A percentile compares a stretch with the other conserved stretches of the same genome.
Conservation (phyloP, 2,329 filamentous ascomycete species). For the Hypoxylon sp. region DNA sequence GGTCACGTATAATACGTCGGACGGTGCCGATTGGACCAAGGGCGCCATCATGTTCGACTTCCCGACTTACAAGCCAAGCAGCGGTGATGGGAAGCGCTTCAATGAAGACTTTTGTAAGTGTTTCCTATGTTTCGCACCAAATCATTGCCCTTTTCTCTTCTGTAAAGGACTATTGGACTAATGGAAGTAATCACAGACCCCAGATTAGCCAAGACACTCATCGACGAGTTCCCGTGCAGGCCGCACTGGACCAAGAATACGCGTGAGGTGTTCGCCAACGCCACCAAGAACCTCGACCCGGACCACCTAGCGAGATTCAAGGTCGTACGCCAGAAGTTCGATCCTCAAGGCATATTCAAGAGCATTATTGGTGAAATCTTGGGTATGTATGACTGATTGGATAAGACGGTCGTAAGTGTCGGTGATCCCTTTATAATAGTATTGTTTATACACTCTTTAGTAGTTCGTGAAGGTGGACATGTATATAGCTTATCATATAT, state of each 20-base stretch:
- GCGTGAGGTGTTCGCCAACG: constrained; percentile 61
- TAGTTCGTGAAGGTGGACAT: not conserved
- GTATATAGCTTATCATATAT: constrained; percentile 22
- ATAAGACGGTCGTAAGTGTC: not conserved
- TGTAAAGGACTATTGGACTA: not conserved
- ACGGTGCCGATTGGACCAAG: constrained; percentile 64
- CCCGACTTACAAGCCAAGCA: constrained; percentile 62
- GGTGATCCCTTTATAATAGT: not conserved
- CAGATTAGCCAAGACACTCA: constrained; percentile 61
- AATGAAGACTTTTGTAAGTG: constrained; percentile 66
- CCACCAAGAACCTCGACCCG: constrained; percentile 64
- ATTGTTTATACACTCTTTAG: not conserved
- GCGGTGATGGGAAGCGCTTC: constrained; percentile 63
- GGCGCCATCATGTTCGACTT: constrained; percentile 70
- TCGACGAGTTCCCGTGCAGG: constrained; percentile 65
- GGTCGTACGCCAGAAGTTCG: constrained; percentile 63
- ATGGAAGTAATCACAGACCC: constrained; percentile 53
- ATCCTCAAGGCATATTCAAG: constrained; percentile 63
- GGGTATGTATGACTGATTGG: constrained; percentile 57
- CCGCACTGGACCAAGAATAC: constrained; percentile 70
- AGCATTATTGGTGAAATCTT: constrained; percentile 66
- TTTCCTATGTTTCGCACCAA: not conserved
- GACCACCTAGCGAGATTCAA: constrained; percentile 64
- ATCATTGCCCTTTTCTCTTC: not conserved
- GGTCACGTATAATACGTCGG: constrained; percentile 63